These are phyloP conservation scores for Cucurbita argyrosperma DNA, from an alignment of 306 rosid genomes.

Conservation along the genomic window DNA sequence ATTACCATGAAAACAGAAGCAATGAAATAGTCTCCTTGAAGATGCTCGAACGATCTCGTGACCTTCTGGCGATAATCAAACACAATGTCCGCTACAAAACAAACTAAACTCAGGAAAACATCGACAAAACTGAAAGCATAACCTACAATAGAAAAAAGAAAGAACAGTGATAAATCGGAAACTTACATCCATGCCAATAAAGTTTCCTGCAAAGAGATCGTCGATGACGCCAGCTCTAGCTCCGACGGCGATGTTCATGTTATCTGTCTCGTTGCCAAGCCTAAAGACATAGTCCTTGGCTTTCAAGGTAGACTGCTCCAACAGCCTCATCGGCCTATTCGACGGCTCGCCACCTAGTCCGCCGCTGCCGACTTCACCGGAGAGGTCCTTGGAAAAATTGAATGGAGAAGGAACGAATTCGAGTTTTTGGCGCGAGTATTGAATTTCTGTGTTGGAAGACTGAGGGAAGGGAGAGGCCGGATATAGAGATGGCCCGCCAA, in stretches of 20 bases:
- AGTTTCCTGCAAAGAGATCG: constrained; percentile 63
- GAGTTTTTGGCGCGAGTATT: not conserved
- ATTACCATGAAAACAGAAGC: constrained; percentile 89
- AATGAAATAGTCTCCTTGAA: constrained; percentile 84
- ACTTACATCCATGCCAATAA: constrained; percentile 72
- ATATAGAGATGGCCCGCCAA: too few relatives aligned
- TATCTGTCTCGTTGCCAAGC: constrained; percentile 79
- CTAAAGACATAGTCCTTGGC: constrained; percentile 72
- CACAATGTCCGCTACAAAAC: constrained; percentile 63
- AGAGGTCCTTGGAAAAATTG: constrained; percentile 12
- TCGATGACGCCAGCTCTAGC: constrained; percentile 81
- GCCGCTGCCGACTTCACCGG: constrained; percentile 5
- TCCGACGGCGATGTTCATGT: constrained; percentile 93
- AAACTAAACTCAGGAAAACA: not conserved
- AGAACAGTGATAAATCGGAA: not conserved
- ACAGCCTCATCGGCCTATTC: constrained; percentile 31
- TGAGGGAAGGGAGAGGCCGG: too few relatives aligned
- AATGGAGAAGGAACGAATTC: constrained; percentile 7
- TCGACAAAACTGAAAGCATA: not conserved
- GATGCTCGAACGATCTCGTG: constrained; percentile 67
- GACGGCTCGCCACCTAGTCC: not conserved
- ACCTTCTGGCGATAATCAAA: constrained; percentile 93
- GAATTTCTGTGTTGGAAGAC: not conserved
- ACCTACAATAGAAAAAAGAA: not conserved
- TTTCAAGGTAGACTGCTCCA: constrained; percentile 86